Percentiles rank a stretch among this genome's conserved stretches.
These are phyloP conservation scores for Silene vulgaris DNA, from an alignment of 179 eudicot species.

Conservation along the genomic window DNA sequence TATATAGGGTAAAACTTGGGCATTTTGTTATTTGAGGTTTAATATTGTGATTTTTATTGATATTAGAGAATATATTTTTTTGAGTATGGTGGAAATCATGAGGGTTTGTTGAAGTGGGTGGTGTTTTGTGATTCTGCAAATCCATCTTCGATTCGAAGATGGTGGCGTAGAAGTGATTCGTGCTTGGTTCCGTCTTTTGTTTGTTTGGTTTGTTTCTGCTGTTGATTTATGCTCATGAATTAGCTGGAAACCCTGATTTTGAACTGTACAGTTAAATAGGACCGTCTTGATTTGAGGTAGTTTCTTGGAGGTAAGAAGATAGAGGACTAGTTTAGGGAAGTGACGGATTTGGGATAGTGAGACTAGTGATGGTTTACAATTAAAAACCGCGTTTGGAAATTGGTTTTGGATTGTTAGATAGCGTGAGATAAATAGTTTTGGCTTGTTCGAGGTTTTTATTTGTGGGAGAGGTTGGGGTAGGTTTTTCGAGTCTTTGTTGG, in stretches of 20 bases:
- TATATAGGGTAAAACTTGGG: constrained; percentile 10
- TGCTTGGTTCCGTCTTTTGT: not conserved
- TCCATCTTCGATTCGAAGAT: constrained; percentile 31
- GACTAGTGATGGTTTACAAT: not conserved
- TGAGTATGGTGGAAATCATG: constrained; percentile 14
- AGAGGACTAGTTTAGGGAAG: not conserved
- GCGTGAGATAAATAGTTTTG: constrained; percentile 2
- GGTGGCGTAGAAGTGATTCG: constrained; percentile 30
- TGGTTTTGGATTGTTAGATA: not conserved
- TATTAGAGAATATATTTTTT: not conserved
- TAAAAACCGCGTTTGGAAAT: not conserved
- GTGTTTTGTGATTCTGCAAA: constrained; percentile 27
- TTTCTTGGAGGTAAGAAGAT: not conserved
- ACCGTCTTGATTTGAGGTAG: constrained; percentile 7
- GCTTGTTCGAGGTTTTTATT: not conserved
- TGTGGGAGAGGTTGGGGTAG: constrained; percentile 6
- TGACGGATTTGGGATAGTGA: not conserved
- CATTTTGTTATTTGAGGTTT: not conserved
- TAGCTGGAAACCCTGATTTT: constrained; percentile 19
- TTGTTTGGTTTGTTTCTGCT: not conserved
- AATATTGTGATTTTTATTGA: constrained; percentile 14
- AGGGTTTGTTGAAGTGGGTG: constrained; percentile 19
- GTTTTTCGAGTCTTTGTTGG: constrained; percentile 4
- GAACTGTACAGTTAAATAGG: constrained; percentile 17
- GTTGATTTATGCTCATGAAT: not conserved